phyloP scores from a whole-genome alignment of 345 rosid species.

The Populus pruinosa region DNA sequence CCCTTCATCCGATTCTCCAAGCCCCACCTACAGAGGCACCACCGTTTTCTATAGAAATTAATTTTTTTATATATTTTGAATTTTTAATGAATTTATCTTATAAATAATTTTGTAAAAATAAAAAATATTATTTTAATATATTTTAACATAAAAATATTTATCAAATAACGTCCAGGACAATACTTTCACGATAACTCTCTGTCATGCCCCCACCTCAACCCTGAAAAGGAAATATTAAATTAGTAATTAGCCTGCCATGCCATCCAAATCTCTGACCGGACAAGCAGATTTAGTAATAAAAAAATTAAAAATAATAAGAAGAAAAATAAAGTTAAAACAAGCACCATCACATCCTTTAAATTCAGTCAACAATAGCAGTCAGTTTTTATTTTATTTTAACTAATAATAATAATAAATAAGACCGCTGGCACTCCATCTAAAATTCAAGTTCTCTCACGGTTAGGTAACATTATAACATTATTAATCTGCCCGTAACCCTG shows the following conservation, averaged over 20 bases:
- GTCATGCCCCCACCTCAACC: neutral
- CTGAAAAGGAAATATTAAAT: neutral
- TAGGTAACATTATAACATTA: slow-evolving; percentile 21
- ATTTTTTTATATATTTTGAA: no score
- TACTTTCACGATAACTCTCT: no score
- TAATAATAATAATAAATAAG: neutral
- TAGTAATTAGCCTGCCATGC: neutral
- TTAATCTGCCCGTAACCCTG: slow-evolving; percentile 37
- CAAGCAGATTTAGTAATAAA: neutral
- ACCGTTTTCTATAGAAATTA: no score
- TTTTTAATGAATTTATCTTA: no score
- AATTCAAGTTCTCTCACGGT: slow-evolving; percentile 23
- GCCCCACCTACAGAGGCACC: no score
- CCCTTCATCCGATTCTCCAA: neutral
- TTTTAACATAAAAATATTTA: no score
- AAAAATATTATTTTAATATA: no score
- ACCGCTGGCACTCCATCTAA: neutral
- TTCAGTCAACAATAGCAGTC: neutral
- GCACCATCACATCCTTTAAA: neutral
- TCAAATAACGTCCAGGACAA: no score
- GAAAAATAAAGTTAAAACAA: slow-evolving; percentile 7
- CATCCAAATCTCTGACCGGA: neutral
- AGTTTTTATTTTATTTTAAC: neutral
- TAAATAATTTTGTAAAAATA: no score
- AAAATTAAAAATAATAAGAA: neutral